Conservation (phyloP, 495 filamentous ascomycete species). For the Delitschia confertaspora region DNA sequence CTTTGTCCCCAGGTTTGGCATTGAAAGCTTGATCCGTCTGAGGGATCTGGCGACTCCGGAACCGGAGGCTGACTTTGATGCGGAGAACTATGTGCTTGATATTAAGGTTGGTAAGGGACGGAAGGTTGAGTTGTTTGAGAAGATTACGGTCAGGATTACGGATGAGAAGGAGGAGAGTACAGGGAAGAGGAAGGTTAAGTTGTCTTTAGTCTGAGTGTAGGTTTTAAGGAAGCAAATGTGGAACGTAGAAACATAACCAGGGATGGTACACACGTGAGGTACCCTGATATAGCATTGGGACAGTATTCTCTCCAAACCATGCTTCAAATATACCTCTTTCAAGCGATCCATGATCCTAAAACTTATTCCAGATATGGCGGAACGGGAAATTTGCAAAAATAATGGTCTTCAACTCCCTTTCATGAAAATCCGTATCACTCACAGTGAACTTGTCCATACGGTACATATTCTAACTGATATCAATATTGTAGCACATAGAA, state of each 20-base stretch:
- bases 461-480: no score
- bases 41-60: slow-evolving; percentile 70
- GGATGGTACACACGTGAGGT: not conserved
- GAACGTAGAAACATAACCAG: not conserved
- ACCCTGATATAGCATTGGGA: not conserved
- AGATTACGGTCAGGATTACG: slow-evolving; percentile 75
- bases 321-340: no score
- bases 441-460: no score
- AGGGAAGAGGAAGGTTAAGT: slow-evolving; percentile 80
- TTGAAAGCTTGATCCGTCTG: slow-evolving; percentile 81
- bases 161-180: slow-evolving; percentile 89
- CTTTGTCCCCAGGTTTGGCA: slow-evolving; percentile 89
- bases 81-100: slow-evolving; percentile 67
- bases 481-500: no score
- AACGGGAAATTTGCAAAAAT: no score
- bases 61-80: slow-evolving; percentile 67
- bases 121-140: slow-evolving; percentile 75
- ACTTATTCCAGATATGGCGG: no score
- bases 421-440: no score
- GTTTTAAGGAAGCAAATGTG: no score
- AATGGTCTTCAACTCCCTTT: no score
- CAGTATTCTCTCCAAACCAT: no score
- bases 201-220: slow-evolving; percentile 50
- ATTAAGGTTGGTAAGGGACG: slow-evolving; percentile 48
- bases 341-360: no score